phyloP scores from a whole-genome alignment of 192 early-diverging fungal species.

The Coemansia asiatica region DNA sequence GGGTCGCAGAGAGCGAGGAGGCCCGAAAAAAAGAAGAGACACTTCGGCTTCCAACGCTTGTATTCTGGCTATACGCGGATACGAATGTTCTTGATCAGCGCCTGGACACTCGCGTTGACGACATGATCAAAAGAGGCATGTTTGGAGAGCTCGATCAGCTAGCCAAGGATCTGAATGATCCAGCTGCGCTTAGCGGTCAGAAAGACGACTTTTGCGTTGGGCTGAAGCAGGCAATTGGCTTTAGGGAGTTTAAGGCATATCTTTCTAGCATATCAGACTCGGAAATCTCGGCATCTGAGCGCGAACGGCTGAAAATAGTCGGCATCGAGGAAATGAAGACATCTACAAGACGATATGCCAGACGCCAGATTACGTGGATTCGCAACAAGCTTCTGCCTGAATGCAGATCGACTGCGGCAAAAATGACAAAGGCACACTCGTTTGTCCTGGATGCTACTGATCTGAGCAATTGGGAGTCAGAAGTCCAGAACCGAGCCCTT shows the following conservation, averaged over 20 bases:
- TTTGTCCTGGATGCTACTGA: slow-evolving; percentile 73
- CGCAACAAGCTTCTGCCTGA: slow-evolving; percentile 53
- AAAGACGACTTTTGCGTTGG: slow-evolving; percentile 22
- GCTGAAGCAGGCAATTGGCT: slow-evolving; percentile 61
- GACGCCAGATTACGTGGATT: slow-evolving; percentile 55
- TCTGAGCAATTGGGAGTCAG: slow-evolving; percentile 58
- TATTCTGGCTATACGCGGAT: slow-evolving; percentile 90
- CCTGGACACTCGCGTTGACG: slow-evolving; percentile 79
- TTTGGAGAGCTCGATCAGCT: slow-evolving; percentile 54
- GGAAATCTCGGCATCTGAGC: neutral
- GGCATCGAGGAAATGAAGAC: slow-evolving; percentile 83
- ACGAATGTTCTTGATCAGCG: slow-evolving; percentile 66
- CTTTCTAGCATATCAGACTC: slow-evolving; percentile 33
- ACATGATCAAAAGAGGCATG: slow-evolving; percentile 75
- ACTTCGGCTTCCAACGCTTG: slow-evolving; percentile 64
- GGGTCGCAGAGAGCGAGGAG: slow-evolving; percentile 68
- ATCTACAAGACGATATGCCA: slow-evolving; percentile 86
- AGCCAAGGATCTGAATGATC: slow-evolving; percentile 21
- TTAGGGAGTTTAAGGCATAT: slow-evolving; percentile 85
- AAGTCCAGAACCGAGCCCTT: slow-evolving; percentile 58
- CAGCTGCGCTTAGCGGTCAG: neutral
- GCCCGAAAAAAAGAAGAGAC: slow-evolving; percentile 46
- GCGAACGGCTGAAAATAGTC: slow-evolving; percentile 46
- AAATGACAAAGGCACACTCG: slow-evolving; percentile 38
- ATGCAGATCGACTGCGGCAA: slow-evolving; percentile 33